Conservation (phyloP, 257 asterid species). For the Nicotiana tomentosiformis region DNA sequence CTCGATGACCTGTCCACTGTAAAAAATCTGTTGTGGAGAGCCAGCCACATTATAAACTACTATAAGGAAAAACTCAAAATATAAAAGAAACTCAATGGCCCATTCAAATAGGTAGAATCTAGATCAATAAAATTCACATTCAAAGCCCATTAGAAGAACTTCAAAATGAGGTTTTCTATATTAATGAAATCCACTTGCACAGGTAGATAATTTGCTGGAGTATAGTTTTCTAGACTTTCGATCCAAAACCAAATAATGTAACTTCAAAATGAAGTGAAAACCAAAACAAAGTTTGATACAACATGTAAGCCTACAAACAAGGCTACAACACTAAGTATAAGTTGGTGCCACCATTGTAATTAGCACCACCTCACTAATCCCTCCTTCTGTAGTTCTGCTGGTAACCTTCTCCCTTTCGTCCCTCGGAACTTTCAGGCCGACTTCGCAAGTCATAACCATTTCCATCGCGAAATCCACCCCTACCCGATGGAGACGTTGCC, state of each 20-base stretch:
- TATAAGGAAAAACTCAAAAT: too few relatives aligned
- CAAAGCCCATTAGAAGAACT: background rate
- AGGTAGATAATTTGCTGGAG: background rate
- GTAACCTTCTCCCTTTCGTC: background rate
- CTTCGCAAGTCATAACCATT: background rate
- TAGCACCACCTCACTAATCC: conserved; percentile 11
- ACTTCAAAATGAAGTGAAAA: background rate
- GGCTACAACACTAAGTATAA: background rate
- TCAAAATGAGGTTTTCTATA: background rate
- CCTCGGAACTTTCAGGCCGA: background rate
- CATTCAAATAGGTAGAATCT: background rate
- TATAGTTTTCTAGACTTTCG: background rate
- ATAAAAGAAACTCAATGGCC: background rate
- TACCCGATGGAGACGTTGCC: conserved; percentile 21
- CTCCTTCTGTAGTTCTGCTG: background rate
- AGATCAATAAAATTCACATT: background rate
- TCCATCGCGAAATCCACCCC: conserved; percentile 18
- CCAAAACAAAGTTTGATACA: background rate
- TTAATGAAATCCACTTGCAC: background rate
- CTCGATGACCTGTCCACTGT: too few relatives aligned
- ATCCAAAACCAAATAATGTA: background rate
- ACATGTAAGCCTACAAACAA: background rate
- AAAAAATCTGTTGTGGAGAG: too few relatives aligned
- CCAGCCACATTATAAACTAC: too few relatives aligned
- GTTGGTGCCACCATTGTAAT: background rate